These are phyloP conservation scores for Entomortierella parvispora DNA, from an alignment of 192 early-diverging fungal genomes.

Conservation along the genomic window DNA sequence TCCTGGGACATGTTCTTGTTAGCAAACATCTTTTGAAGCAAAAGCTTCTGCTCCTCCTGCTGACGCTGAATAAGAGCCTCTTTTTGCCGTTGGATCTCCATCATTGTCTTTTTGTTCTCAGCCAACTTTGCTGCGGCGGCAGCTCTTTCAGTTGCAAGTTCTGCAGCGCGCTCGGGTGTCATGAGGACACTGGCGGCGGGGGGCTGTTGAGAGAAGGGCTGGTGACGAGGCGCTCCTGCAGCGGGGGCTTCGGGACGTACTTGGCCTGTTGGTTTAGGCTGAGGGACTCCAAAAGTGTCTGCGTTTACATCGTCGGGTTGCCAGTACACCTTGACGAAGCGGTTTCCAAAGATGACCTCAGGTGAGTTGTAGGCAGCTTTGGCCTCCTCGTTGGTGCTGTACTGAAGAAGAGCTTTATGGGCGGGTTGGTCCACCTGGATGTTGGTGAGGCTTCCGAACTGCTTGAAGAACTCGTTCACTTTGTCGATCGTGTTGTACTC, in stretches of 20 bases:
- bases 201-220: constrained; percentile 1
- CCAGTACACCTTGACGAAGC: constrained; percentile 91
- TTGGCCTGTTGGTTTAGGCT: constrained; percentile 42
- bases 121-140: constrained; percentile 62
- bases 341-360: constrained; percentile 84
- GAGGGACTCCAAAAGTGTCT: constrained; percentile 14
- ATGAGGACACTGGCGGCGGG: constrained; percentile 53
- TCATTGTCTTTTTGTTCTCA: constrained; percentile 56
- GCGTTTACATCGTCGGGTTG: constrained; percentile 57
- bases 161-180: constrained; percentile 55
- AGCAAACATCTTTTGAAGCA: constrained; percentile 66
- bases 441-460: constrained; percentile 81
- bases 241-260: constrained; percentile 31
- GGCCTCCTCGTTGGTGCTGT: constrained; percentile 68
- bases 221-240: constrained; percentile 7
- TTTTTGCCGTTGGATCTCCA: constrained; percentile 68
- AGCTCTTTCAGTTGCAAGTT: constrained; percentile 56
- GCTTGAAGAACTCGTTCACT: constrained; percentile 80
- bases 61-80: constrained; percentile 66
- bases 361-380: constrained; percentile 76
- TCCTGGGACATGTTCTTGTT: constrained; percentile 60
- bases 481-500: constrained; percentile 74
- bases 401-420: constrained; percentile 74
- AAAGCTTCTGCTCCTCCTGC: constrained; percentile 70
- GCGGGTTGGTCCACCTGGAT: constrained; percentile 68